Evolutionary conservation across 1,139 yeast species (phyloP), one percentile per base, ranked within the genome.

Genomic region (Meyerozyma smithsonii): DNA sequence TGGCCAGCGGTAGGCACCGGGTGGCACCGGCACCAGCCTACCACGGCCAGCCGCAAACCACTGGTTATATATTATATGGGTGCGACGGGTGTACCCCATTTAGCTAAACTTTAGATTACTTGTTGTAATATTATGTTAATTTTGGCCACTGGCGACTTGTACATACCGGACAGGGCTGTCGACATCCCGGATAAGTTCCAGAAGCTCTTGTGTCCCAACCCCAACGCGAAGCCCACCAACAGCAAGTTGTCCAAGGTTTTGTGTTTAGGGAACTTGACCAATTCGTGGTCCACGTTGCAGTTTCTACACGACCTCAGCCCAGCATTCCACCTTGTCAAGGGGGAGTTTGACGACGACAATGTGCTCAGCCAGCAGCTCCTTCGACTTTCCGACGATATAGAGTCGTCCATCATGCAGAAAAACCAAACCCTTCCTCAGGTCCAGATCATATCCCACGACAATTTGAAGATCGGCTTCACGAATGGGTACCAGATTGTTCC

Each of bases 401-500:
- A 16, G 34, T 18, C 34, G 21, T 30, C 34, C 4, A 30, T 18
- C 10, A 12, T 26, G 30, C 30, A 26, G 12, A 48, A 48, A 28
- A 35, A 39, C 45, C 43, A 61, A 11, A 55, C 59, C 18, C 55
- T 86, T 33, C 95, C 96, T 2, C 61, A 81, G 41, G 77, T 83
- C 39, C 69, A 79, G 28, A 81, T 84, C 5, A 76, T 89, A 23
- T 72, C 72, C 6, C 81, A 76, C 42, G 97, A 89, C 25, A 73
- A 77, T 43, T 72, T 92, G 42, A 78, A 81, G 42, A 81, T 92
- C 37, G 98, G 97, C 3, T 74, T 89, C 50, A 81, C 92, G 5
- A 84, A 86, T 50, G 97, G 97, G 8, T 84, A 79, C 58, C 84
- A 85, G 26, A 71, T 89, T 3, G 82, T 90, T 8, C 98, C 98